A percentile compares a stretch with the other conserved stretches of the same genome.
These are phyloP conservation scores for Candida nitratophila DNA, from an alignment of 805 yeast species.

Conservation along the genomic window DNA sequence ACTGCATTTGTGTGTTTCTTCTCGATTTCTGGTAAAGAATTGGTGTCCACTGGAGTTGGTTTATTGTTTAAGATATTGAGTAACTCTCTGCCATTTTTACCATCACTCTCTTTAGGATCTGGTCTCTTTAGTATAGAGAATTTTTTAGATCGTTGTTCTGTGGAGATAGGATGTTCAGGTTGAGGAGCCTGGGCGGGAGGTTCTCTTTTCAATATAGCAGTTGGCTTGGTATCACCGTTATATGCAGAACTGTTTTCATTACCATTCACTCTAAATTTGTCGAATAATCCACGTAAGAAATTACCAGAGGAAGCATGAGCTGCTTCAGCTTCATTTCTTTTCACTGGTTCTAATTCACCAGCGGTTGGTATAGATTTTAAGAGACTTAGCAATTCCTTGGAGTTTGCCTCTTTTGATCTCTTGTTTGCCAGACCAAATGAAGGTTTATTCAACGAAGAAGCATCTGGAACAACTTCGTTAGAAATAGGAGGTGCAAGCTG, in stretches of 20 bases:
- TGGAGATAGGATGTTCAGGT: no score
- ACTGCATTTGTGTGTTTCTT: no score
- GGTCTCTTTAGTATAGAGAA: neutral
- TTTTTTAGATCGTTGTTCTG: neutral
- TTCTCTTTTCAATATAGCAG: constrained; percentile 1
- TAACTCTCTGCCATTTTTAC: neutral
- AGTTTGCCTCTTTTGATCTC: constrained; percentile 25
- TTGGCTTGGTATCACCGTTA: neutral
- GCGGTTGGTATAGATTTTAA: constrained; percentile 14
- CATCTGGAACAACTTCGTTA: constrained; percentile 20
- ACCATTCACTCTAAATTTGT: constrained; percentile 4
- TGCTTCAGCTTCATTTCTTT: neutral
- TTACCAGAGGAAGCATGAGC: constrained; percentile 5
- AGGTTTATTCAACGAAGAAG: constrained; percentile 27
- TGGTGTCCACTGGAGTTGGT: no score
- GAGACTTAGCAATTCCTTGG: constrained; percentile 25
- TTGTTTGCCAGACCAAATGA: constrained; percentile 17
- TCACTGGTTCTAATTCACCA: neutral
- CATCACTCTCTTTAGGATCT: neutral
- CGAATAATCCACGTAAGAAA: constrained; percentile 14
- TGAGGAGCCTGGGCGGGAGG: neutral
- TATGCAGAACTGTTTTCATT: constrained; percentile 1
- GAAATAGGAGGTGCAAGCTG: constrained; percentile 6
- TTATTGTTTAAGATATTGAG: constrained; percentile 1
- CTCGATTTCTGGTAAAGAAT: no score